Conservation (phyloP, 2,329 filamentous ascomycete genomes). For the Dactylonectria estremocensis region DNA sequence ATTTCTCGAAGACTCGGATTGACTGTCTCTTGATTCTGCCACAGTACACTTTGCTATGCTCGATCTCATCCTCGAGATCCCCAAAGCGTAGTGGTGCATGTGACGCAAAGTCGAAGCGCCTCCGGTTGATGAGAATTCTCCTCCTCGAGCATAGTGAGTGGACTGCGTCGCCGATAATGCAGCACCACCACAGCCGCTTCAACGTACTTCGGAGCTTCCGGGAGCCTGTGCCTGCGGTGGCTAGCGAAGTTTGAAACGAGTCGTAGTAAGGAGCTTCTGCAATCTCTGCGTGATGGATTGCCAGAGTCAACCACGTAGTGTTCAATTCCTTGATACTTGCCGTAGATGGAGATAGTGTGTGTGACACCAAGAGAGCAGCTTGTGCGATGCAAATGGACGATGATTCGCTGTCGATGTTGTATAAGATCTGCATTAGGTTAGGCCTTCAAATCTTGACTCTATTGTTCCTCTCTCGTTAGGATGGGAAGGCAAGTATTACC, state of each 20-base stretch:
- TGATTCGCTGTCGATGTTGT: not conserved
- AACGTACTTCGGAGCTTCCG: conserved; percentile 14
- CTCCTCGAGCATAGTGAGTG: conserved; percentile 8
- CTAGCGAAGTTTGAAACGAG: not conserved
- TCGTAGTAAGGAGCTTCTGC: conserved; percentile 24
- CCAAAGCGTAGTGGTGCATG: not conserved
- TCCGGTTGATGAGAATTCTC: conserved; percentile 4
- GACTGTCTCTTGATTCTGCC: conserved; percentile 4
- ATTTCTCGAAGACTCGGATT: conserved; percentile 10
- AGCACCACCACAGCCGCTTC: conserved; percentile 31
- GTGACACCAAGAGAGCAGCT: not conserved
- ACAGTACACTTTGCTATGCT: conserved; percentile 15
- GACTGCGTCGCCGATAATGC: conserved; percentile 24
- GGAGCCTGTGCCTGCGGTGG: not conserved
- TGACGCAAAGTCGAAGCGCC: conserved; percentile 2
- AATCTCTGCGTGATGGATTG: conserved; percentile 14
- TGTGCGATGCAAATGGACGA: not conserved
- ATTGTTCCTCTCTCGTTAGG: too few relatives aligned
- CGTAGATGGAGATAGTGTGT: not conserved
- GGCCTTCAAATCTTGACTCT: too few relatives aligned
- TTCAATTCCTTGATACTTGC: conserved; percentile 3
- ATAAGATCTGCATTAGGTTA: not conserved
- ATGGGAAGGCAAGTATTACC: too few relatives aligned
- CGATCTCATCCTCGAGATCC: conserved; percentile 6
- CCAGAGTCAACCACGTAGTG: not conserved